phyloP scores from a whole-genome alignment of 768 basidiomycete species.

The Exidia glandulosa region DNA sequence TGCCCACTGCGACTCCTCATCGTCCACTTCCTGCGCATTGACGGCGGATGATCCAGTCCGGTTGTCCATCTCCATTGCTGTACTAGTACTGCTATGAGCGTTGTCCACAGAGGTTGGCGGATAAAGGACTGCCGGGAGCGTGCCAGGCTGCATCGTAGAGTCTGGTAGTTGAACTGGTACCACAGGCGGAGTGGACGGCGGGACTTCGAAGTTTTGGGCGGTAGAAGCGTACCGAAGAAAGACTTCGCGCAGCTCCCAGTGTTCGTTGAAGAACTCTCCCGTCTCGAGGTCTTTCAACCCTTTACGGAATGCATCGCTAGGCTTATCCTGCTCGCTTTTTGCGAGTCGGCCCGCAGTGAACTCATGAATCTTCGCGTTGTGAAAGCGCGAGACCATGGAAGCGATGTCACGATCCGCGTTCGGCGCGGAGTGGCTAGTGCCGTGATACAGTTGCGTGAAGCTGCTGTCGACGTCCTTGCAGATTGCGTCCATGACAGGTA shows the following conservation, averaged over 20 bases:
- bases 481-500: background rate
- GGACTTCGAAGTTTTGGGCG: background rate
- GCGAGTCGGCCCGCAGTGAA: background rate
- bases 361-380: background rate
- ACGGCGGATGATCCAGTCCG: no score
- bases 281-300: background rate
- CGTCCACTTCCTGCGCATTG: no score
- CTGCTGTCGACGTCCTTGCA: background rate
- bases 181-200: background rate
- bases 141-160: no score
- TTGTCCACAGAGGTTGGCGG: no score
- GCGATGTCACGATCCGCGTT: background rate
- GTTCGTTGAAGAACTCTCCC: background rate
- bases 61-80: no score
- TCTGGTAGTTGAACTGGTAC: no score
- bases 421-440: background rate
- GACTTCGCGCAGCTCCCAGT: background rate
- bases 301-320: background rate
- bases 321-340: background rate
- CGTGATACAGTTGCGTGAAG: background rate
- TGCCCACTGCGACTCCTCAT: no score
- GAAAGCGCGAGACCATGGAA: background rate
- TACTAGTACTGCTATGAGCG: no score
- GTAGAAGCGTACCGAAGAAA: background rate
- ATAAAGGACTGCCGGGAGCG: no score